Percentiles rank a stretch among this genome's conserved stretches.
Conservation (phyloP, 2,329 filamentous ascomycete species). For the Stemphylium lycopersici region DNA sequence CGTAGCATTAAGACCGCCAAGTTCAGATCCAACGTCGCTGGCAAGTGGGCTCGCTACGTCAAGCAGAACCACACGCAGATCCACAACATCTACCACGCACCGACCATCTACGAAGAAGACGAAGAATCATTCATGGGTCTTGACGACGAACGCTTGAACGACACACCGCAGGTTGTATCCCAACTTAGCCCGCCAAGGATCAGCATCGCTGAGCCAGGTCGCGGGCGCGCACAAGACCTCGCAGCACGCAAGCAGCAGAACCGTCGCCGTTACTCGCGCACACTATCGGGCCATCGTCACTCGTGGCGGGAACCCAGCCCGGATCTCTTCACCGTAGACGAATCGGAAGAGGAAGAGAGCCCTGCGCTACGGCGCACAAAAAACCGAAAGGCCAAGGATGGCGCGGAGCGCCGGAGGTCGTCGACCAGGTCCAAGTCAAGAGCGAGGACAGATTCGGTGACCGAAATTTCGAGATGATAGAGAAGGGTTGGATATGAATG, state of each 20-base stretch:
- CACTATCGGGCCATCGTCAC: constrained; percentile 48
- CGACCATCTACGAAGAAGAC: constrained; percentile 38
- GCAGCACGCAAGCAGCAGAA: constrained; percentile 37
- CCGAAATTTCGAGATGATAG: constrained; percentile 42
- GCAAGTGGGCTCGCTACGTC: constrained; percentile 51
- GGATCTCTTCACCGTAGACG: constrained; percentile 51
- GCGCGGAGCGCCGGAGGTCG: constrained; percentile 44
- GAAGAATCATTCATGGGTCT: constrained; percentile 48
- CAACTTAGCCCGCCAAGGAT: constrained; percentile 39
- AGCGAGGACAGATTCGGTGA: constrained; percentile 30
- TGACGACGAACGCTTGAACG: constrained; percentile 43
- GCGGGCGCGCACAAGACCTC: constrained; percentile 47
- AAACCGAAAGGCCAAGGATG: constrained; percentile 44
- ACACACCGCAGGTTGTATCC: constrained; percentile 35
- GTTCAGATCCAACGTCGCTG: constrained; percentile 47
- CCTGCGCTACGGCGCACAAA: constrained; percentile 33
- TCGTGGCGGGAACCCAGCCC: constrained; percentile 51
- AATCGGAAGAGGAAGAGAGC: constrained; percentile 47
- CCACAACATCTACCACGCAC: constrained; percentile 41
- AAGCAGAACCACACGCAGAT: constrained; percentile 43
- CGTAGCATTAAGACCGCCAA: constrained; percentile 43
- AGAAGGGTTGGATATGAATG: constrained; percentile 7
- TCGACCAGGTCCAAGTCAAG: constrained; percentile 37
- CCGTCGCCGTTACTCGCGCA: constrained; percentile 42
- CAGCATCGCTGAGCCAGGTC: constrained; percentile 40